Evolutionary conservation across 1,284 basidiomycete species (phyloP), one percentile per base, ranked within the genome.

Genomic region (Malassezia nana): DNA sequence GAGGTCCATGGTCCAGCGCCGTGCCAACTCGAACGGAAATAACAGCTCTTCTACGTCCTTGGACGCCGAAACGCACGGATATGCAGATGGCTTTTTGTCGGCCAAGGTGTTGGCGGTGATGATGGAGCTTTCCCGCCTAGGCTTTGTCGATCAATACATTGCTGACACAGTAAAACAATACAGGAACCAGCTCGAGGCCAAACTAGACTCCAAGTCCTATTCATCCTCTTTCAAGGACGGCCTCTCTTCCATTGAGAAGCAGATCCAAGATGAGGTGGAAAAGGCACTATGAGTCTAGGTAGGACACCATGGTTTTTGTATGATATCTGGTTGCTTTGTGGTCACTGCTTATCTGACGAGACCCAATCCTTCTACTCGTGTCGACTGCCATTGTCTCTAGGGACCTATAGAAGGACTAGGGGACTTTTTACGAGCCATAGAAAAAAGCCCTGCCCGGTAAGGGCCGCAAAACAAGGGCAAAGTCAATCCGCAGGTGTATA

Each of bases 111-210:
- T 56, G 9, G 54, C 54, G 10, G 24, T 25, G n/a, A 29, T 31
- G 18, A 38, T 56, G 40, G 38, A 20, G 16, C 54, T 56, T 15
- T 51, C 48, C 5, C 54, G 54, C 16, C 20, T 56, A 26, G 54
- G 54, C n/a, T 56, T 56, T 30, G n/a, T n/a, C 6, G 22, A 56
- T 13, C 54, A 56, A 38, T 56, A 51, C 13, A 13, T 56, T 13
- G n/a, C 42, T 6, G 54, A 56, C 43, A 46, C 54, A 9, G n/a
- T 41, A n/a, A 43, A 30, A 8, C 18, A 24, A 4, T 56, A 56
- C 38, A 50, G 40, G 18, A 20, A 41, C 24, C 46, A 56, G 33
- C 32, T 56, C 18, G 28, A n/a, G n/a, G 18, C 9, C 20, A 18
- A 38, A 18, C 20, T n/a, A 6, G 20, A 30, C 18, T n/a, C 39